A percentile compares a stretch with the other conserved stretches of the same genome.
Evolutionary conservation across 352 stramenopile genomes (phyloP).

Genomic region (Thalassiosira livingstoniorum): DNA sequence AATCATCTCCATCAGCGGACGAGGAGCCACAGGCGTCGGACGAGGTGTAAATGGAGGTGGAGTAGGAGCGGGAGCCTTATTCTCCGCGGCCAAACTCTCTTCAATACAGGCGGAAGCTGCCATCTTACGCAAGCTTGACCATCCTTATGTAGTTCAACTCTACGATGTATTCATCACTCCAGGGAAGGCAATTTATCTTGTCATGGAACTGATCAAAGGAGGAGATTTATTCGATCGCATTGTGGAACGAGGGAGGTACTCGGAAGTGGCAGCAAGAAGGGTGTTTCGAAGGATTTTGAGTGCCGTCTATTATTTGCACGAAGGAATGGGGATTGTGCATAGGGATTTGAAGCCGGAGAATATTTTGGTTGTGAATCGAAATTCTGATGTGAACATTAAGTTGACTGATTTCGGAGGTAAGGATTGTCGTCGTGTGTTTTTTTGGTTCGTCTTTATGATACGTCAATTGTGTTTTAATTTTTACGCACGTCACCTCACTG

Average conservation of each 20-base stretch:
- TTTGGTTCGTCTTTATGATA: no score
- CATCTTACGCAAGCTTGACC: conserved; percentile 78
- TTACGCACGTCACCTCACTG: no score
- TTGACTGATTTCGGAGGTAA: conserved; percentile 96
- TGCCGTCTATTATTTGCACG: conserved; percentile 80
- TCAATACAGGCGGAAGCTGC: conserved; percentile 71
- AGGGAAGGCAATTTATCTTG: conserved; percentile 93
- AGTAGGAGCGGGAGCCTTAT: neutral
- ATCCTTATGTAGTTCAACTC: conserved; percentile 85
- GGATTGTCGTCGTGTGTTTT: no score
- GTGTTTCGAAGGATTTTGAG: conserved; percentile 76
- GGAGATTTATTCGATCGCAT: conserved; percentile 98
- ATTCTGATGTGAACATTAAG: conserved; percentile 90
- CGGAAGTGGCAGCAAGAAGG: conserved; percentile 90
- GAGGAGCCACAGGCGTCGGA: conserved; percentile 16
- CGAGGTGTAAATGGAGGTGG: no score
- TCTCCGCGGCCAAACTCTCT: conserved; percentile 43
- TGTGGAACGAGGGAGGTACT: conserved; percentile 92
- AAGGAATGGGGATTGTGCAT: conserved; percentile 90
- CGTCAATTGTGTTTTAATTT: no score
- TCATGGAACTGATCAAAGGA: conserved; percentile 96
- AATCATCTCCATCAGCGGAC: conserved; percentile 72
- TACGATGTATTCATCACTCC: conserved; percentile 80
- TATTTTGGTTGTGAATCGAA: conserved; percentile 79
- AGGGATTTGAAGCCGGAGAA: conserved; percentile 87